Evolutionary conservation across 2,329 filamentous ascomycete genomes (phyloP).

Genomic region (Chaetomium globosum): DNA sequence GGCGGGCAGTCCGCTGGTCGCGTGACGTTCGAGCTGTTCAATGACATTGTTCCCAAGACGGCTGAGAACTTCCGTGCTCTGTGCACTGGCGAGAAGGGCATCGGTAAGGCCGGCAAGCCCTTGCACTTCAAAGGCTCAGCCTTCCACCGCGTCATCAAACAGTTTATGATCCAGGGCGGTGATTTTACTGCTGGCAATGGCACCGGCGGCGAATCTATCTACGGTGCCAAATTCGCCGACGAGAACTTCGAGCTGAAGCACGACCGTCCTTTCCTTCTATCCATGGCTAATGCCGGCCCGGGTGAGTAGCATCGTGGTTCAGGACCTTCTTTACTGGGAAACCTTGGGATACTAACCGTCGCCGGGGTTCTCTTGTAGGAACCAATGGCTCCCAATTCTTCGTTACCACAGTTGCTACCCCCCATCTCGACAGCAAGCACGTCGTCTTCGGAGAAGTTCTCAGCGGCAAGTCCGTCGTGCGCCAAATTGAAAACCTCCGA

Average conservation of each 20-base stretch:
- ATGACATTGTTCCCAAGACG: slow-evolving; percentile 83
- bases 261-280: slow-evolving; percentile 87
- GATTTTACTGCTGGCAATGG: slow-evolving; percentile 95
- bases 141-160: slow-evolving; percentile 97
- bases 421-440: slow-evolving; percentile 93
- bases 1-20: slow-evolving; percentile 73
- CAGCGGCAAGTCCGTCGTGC: slow-evolving; percentile 85
- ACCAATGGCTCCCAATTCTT: slow-evolving; percentile 99
- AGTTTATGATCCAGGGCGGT: slow-evolving; percentile 98
- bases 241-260: slow-evolving; percentile 95
- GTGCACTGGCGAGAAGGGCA: slow-evolving; percentile 92
- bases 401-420: slow-evolving; percentile 91
- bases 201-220: slow-evolving; percentile 95
- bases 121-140: slow-evolving; percentile 89
- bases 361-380: slow-evolving; percentile 49
- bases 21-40: slow-evolving; percentile 81
- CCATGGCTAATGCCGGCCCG: slow-evolving; percentile 96
- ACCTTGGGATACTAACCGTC: background rate
- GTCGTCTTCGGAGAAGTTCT: slow-evolving; percentile 96
- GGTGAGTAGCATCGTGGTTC: slow-evolving; percentile 56
- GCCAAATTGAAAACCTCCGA: slow-evolving; percentile 82
- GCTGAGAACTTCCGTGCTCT: slow-evolving; percentile 94
- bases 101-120: slow-evolving; percentile 77
- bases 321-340: no score
- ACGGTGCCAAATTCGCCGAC: slow-evolving; percentile 94